Conservation (phyloP, 306 rosid genomes). For the Trifolium fragiferum region DNA sequence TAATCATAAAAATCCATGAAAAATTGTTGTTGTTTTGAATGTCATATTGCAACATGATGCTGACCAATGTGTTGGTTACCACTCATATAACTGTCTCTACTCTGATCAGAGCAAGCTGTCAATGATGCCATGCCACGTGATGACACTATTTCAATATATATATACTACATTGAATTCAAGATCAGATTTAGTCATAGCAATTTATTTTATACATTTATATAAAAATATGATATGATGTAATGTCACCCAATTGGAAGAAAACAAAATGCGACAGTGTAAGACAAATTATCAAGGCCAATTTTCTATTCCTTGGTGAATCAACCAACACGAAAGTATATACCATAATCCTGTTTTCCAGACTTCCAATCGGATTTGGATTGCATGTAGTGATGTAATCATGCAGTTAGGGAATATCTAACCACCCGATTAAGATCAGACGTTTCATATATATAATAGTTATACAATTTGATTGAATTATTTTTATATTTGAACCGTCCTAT, state of each 20-base stretch:
- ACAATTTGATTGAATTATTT: no score
- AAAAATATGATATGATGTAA: slow-evolving; percentile 16
- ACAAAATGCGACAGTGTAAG: slow-evolving; percentile 5
- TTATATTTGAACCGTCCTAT: no score
- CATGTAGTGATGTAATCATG: no score
- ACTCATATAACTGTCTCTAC: slow-evolving; percentile 33
- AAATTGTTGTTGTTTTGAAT: slow-evolving; percentile 17
- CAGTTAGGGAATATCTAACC: no score
- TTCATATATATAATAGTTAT: no score
- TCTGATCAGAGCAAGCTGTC: slow-evolving; percentile 50
- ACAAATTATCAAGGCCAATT: slow-evolving; percentile 30
- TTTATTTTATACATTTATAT: slow-evolving; percentile 13
- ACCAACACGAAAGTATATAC: not conserved
- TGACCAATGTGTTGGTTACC: slow-evolving; percentile 41
- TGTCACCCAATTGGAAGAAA: not conserved
- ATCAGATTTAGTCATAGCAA: slow-evolving; percentile 33
- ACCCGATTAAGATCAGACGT: no score
- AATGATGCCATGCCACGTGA: slow-evolving; percentile 49
- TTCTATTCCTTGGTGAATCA: slow-evolving; percentile 32
- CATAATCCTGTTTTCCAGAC: slow-evolving; percentile 27
- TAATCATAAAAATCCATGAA: slow-evolving; percentile 16
- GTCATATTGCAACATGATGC: not conserved
- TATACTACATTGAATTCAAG: not conserved
- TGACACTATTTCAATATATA: slow-evolving; percentile 5
- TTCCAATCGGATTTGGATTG: no score